Base-by-base conservation (phyloP, 257 asterid species). In the Nicotiana tabacum region DNA sequence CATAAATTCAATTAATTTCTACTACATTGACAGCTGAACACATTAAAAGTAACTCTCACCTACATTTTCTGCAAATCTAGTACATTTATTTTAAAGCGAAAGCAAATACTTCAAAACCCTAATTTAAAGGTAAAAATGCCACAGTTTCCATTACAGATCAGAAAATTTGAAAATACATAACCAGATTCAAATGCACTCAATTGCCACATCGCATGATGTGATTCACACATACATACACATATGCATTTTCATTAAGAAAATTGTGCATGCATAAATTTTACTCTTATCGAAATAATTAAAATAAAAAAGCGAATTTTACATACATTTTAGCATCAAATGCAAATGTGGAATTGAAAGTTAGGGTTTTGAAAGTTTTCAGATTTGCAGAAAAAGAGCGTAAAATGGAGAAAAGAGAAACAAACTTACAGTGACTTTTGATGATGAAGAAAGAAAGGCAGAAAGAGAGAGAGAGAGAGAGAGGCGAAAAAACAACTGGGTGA, bases 101-200 rank as follows among this genome's bases (percentile, higher is more conserved):
- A 67, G 24, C 9, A 21, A 43, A 43, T 64, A 11, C 78, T 21
- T 70, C 35, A 39, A 70, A 70, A n/a, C 78, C 58, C 58, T 70
- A 70, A 39, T 70, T 17, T 43, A 70, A 17, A 70, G 58, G 58
- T 39, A 69, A 56, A 70, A 4, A 46, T 8, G 16, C 13, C 78
- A 48, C 27, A 37, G 13, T 46, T 74, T 74, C 62, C 39, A 48
- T 60, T 46, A 48, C 39, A 74, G 62, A 48, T 74, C 39, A 46
- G 79, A 74, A 70, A 70, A 5, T 5, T 65, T 65, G 2, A 5
- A 13, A 64, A 29, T 5, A 11, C 18, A 27, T 27, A 12, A 0
- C 70, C 70, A 70, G 78, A 70, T 39, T 70, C 78, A 70, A n/a
- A 4, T 9, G 32, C 77, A 70, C 11, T 70, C 78, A 43, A 70